These are phyloP conservation scores for Penicillium roqueforti DNA, from an alignment of 495 filamentous ascomycete species.

Conservation along the genomic window DNA sequence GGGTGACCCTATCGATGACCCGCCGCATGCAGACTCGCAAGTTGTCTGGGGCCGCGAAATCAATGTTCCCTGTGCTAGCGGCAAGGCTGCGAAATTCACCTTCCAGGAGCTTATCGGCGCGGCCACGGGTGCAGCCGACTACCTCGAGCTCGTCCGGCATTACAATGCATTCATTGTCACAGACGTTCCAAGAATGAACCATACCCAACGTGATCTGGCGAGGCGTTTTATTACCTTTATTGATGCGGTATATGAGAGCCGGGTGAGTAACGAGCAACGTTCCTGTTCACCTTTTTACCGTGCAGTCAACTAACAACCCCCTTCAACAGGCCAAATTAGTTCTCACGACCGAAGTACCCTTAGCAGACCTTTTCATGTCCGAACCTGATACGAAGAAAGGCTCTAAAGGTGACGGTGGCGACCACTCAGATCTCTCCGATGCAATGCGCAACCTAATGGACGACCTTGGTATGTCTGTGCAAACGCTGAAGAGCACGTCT, in stretches of 20 bases:
- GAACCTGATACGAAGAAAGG: constrained; percentile 61
- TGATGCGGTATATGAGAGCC: constrained; percentile 85
- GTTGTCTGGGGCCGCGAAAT: constrained; percentile 94
- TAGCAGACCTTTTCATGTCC: constrained; percentile 86
- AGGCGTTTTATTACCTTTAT: constrained; percentile 95
- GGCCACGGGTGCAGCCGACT: constrained; percentile 89
- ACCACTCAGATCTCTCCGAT: constrained; percentile 64
- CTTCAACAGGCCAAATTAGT: constrained; percentile 80
- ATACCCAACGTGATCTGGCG: constrained; percentile 80
- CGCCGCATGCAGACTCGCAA: constrained; percentile 72
- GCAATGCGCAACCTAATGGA: constrained; percentile 91
- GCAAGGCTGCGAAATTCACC: constrained; percentile 80
- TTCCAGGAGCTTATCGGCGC: constrained; percentile 86
- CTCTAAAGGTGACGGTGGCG: constrained; percentile 30
- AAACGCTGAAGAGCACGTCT: constrained; percentile 75
- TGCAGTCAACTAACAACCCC: constrained; percentile 11
- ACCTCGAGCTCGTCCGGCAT: constrained; percentile 83
- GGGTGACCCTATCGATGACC: constrained; percentile 72
- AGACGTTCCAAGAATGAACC: constrained; percentile 87
- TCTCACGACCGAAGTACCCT: constrained; percentile 79
- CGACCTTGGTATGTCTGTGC: constrained; percentile 82
- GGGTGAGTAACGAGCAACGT: constrained; percentile 38
- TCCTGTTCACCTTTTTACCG: neutral
- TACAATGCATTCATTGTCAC: constrained; percentile 92
- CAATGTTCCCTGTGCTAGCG: constrained; percentile 79